These are phyloP conservation scores for Adansonia digitata DNA, from an alignment of 345 rosid species.

Conservation along the genomic window DNA sequence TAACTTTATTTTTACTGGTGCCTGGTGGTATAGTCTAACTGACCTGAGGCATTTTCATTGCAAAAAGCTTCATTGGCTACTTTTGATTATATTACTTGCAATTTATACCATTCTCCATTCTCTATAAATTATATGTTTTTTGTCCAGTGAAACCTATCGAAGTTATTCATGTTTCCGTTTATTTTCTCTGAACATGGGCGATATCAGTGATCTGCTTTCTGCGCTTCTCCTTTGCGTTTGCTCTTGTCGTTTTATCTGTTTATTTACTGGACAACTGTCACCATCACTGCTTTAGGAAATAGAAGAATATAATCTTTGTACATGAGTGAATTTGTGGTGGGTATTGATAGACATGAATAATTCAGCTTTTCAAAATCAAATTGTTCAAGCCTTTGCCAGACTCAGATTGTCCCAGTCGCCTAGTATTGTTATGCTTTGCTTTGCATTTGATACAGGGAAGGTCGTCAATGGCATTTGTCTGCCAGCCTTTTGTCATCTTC, in stretches of 20 bases:
- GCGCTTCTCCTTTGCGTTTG: not conserved
- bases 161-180: not conserved
- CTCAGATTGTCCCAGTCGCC: not conserved
- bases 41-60: not conserved
- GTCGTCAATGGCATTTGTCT: not conserved
- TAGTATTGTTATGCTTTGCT: too few species aligned
- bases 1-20: not conserved
- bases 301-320: not conserved
- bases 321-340: not conserved
- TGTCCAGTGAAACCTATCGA: not conserved
- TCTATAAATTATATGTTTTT: not conserved
- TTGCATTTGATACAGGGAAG: not conserved
- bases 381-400: not conserved
- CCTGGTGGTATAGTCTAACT: not conserved
- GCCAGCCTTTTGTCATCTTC: not conserved
- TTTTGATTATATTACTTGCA: not conserved
- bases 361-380: not conserved
- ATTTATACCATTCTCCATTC: not conserved
- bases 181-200: not conserved
- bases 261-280: not conserved
- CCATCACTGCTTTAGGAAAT: not conserved
- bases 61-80: not conserved
- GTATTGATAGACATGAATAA: not conserved
- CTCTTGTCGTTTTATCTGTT: not conserved
- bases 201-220: not conserved